These are phyloP conservation scores for Lentinula sp. DNA, from an alignment of 768 basidiomycete species.

Conservation along the genomic window DNA sequence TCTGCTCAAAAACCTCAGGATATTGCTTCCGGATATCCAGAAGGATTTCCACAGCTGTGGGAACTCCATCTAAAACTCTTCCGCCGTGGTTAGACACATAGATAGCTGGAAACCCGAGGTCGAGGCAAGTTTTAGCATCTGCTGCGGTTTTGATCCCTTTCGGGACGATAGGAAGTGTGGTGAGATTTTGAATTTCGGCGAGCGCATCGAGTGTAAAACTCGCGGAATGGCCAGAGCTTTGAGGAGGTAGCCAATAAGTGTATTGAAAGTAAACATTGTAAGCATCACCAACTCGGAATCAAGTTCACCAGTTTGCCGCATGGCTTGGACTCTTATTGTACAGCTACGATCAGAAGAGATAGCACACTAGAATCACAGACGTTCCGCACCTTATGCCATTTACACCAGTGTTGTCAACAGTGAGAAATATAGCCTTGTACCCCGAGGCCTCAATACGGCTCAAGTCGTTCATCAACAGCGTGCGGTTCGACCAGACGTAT, in stretches of 20 bases:
- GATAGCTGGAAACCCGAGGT: conserved; percentile 32
- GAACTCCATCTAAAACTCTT: conserved; percentile 29
- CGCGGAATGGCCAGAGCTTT: conserved; percentile 18
- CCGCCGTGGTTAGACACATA: conserved; percentile 35
- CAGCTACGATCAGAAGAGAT: background rate
- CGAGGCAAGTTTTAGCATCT: conserved; percentile 25
- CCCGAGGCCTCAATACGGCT: conserved; percentile 19
- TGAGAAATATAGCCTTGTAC: conserved; percentile 26
- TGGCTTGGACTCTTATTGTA: conserved; percentile 11
- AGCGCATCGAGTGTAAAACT: conserved; percentile 16
- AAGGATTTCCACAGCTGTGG: conserved; percentile 31
- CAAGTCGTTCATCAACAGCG: conserved; percentile 15
- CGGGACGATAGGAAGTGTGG: conserved; percentile 20
- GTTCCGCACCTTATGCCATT: conserved; percentile 16
- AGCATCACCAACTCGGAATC: conserved; percentile 10
- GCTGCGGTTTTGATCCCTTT: conserved; percentile 23
- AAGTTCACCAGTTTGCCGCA: conserved; percentile 11
- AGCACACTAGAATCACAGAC: background rate
- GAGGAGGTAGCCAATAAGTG: background rate
- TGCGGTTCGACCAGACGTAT: conserved; percentile 12
- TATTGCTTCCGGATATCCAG: conserved; percentile 31
- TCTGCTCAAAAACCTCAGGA: conserved; percentile 30
- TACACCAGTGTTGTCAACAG: conserved; percentile 26
- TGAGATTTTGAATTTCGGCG: conserved; percentile 18
- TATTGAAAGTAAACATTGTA: background rate